phyloP scores from a whole-genome alignment of 768 basidiomycete species.

The Boletus rubroflammeus region DNA sequence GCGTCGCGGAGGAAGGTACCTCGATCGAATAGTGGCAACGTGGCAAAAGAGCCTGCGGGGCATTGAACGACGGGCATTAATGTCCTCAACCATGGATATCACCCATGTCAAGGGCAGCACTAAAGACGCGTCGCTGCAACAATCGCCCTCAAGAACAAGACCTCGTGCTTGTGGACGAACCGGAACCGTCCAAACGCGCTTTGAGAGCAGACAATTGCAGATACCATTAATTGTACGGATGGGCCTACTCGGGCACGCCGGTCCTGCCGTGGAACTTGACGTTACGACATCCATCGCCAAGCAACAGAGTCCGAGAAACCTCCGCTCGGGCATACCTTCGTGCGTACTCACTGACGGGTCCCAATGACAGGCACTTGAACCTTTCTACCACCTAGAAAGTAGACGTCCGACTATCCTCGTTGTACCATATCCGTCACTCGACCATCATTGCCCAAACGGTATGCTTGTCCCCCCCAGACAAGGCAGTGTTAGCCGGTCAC shows the following conservation, averaged over 20 bases:
- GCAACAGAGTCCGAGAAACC: background rate
- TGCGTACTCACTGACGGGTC: background rate
- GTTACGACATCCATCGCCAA: background rate
- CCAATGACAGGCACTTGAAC: background rate
- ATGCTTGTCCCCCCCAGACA: background rate
- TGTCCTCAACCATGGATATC: background rate
- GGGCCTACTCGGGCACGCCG: background rate
- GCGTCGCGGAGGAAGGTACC: background rate
- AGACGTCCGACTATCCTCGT: too few species aligned
- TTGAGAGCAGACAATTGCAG: background rate
- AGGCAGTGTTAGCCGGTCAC: background rate
- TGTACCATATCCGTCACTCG: background rate
- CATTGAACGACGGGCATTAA: background rate
- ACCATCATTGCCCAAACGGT: background rate
- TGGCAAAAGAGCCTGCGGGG: too few species aligned
- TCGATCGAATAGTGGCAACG: background rate
- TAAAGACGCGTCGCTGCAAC: background rate
- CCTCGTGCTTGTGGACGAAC: background rate
- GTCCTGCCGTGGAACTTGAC: background rate
- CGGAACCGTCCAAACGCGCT: background rate
- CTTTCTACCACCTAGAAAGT: background rate
- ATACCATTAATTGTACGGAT: background rate
- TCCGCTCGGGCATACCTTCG: background rate
- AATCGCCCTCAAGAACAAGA: background rate
- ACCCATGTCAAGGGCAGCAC: background rate